Evolutionary conservation across 2,329 filamentous ascomycete genomes (phyloP), one percentile per base, ranked within the genome.

Genomic region (Thyridium curvatum): DNA sequence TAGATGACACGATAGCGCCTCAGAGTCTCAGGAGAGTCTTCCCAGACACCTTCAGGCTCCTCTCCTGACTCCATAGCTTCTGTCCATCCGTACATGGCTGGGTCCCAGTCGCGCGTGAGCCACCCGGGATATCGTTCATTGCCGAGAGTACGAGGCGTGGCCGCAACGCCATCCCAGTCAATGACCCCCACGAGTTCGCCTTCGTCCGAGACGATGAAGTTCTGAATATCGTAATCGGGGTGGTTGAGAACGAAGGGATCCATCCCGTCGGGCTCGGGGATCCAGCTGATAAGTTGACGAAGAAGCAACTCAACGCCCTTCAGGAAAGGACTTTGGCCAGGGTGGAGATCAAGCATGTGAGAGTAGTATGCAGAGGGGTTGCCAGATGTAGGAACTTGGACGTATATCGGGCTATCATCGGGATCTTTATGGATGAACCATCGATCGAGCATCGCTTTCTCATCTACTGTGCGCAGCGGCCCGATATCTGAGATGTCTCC

Each of bases 141-240:
- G 4, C 53, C 56, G 18, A 54, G 8, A 18, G 33, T 46, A 6
- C 46, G 48, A 13, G 57, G 53, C 12, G 49, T 42, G 7, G 46
- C 41, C 13, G 36, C 40, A 6, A 54, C 44, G 8, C 46, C 48
- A 30, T 56, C 53, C 56, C 54, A 60, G 42, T 56, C 55, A 17
- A 60, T 54, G 5, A 59, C 41, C 8, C 38, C 53, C 8, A 36
- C 42, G 2, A 61, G 42, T 15, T 49, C 38, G 13, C 56, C 54
- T 1, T 52, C 45, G 15, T 53, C 47, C 0, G 51, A 49, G 0
- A 60, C 54, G 10, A 59, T 42, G 35, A 60, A 43, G 34, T 59
- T 59, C 28, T 58, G 50, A 12, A 54, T 48, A 35, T 56, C 48
- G 31, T 52, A 52, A 26, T 58, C 50, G 1, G 54, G 50, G 39